Percentiles rank a stretch among this genome's conserved stretches.
Evolutionary conservation across 2,329 filamentous ascomycete species (phyloP).

Genomic region (Scopulariopsis brevicaulis): DNA sequence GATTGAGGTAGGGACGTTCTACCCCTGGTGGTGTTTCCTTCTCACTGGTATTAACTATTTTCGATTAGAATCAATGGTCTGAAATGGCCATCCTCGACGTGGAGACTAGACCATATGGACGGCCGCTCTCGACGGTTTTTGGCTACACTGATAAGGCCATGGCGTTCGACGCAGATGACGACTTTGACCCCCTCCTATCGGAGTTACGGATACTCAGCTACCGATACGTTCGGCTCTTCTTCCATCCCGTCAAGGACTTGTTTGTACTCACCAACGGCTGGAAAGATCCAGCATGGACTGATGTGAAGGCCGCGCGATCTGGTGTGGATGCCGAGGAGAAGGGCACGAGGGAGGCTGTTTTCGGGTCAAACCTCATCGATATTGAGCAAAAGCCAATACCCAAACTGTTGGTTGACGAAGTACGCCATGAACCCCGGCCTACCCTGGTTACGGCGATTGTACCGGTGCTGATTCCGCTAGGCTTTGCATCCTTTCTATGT

Average conservation of each 20-base stretch:
- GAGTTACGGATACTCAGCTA: conserved; percentile 76
- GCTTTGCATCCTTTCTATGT: conserved; percentile 97
- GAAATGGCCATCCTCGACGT: conserved; percentile 75
- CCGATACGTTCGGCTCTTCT: conserved; percentile 87
- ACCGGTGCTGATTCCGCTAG: conserved; percentile 22
- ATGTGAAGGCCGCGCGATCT: conserved; percentile 59
- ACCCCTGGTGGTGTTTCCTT: not conserved
- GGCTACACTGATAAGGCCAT: conserved; percentile 52
- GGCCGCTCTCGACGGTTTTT: conserved; percentile 51
- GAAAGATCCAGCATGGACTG: conserved; percentile 87
- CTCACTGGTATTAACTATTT: conserved; percentile 7
- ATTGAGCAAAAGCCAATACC: conserved; percentile 80
- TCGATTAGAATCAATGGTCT: conserved; percentile 74
- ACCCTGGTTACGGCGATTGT: not conserved
- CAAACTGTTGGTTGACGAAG: conserved; percentile 82
- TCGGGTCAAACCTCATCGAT: conserved; percentile 83
- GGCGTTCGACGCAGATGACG: conserved; percentile 42
- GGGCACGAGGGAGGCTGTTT: conserved; percentile 70
- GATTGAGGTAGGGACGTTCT: conserved; percentile 51
- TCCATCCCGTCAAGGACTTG: conserved; percentile 78
- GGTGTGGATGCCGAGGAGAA: conserved; percentile 88
- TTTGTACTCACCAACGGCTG: conserved; percentile 80
- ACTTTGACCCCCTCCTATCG: conserved; percentile 65
- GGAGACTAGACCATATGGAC: conserved; percentile 38
- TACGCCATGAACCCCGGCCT: conserved; percentile 19